Evolutionary conservation across 2,329 filamentous ascomycete genomes (phyloP), one percentile per base, ranked within the genome.

Genomic region (Phyllosticta citrichinensis): DNA sequence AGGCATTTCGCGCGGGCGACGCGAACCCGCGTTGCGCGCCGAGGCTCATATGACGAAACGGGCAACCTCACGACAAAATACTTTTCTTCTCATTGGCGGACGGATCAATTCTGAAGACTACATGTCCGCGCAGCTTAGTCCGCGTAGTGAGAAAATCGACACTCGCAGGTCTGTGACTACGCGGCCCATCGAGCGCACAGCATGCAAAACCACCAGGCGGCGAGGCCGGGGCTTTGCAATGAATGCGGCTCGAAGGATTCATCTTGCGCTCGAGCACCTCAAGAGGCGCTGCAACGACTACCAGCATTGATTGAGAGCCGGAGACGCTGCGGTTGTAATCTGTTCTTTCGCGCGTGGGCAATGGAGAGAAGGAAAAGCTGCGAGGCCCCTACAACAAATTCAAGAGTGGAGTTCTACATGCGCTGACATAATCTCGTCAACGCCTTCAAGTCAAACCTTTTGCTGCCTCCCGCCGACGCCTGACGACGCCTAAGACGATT

Each of bases 401-500:
- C 1, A n/a, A 47, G 40, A 47, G 40, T n/a, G 40, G 40, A 40
- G n/a, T 47, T 47, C 40, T 58, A 62, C 57, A 59, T 53, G 40
- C 52, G 52, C 40, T 24, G 56, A 55, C 53, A 33, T n/a, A 20
- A n/a, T 33, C 10, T 17, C 35, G 30, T 40, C 51, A 35, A 27
- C 52, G 25, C 24, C 53, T 35, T 59, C 22, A n/a, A 40, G 9
- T 30, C 52, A 65, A 58, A 33, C 60, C 55, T 24, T 35, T 24
- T 10, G 40, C 5, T 47, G 54, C 22, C 27, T 53, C 61, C 61
- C 33, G 9, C 56, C 51, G 14, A 47, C 40, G 40, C 40, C 40
- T n/a, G 40, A n/a, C 53, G 66, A 61, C 52, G 69, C 65, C 35
- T 68, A 65, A 20, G 67, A 63, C 64, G 70, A 70, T 63, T 68